phyloP scores from a whole-genome alignment of 495 filamentous ascomycete genomes.

The Evansstolkia leycettana region DNA sequence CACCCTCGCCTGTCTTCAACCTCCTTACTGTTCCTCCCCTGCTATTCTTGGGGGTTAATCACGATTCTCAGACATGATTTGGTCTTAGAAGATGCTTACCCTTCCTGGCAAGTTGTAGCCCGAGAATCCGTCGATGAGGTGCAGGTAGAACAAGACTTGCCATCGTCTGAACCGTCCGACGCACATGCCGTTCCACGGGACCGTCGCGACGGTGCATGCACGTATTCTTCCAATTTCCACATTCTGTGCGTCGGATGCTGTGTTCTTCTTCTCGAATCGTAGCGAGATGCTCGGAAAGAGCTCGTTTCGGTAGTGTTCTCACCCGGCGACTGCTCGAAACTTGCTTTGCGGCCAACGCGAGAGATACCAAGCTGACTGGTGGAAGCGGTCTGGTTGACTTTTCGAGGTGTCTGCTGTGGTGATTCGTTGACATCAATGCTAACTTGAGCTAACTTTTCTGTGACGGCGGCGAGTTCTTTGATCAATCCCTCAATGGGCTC shows the following conservation, averaged over 20 bases:
- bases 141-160: background rate
- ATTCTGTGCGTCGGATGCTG: slow-evolving; percentile 3
- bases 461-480: slow-evolving; percentile 11
- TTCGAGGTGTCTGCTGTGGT: background rate
- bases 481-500: slow-evolving; percentile 13
- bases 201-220: background rate
- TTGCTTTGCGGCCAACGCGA: background rate
- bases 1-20: no score
- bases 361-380: background rate
- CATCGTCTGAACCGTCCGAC: slow-evolving; percentile 3
- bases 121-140: slow-evolving; percentile 14
- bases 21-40: no score
- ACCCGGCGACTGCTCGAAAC: background rate
- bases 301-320: background rate
- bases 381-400: background rate
- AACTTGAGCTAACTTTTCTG: slow-evolving; percentile 4
- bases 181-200: background rate
- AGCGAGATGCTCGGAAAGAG: background rate
- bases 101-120: slow-evolving; percentile 7
- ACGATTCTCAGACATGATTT: no score
- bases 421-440: background rate
- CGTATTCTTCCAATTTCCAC: slow-evolving; percentile 6
- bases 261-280: background rate
- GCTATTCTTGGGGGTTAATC: no score
- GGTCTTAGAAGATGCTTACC: slow-evolving; percentile 5